A percentile compares a stretch with the other conserved stretches of the same genome.
Evolutionary conservation across 306 rosid genomes (phyloP).

Genomic region (Nissolia schottii): DNA sequence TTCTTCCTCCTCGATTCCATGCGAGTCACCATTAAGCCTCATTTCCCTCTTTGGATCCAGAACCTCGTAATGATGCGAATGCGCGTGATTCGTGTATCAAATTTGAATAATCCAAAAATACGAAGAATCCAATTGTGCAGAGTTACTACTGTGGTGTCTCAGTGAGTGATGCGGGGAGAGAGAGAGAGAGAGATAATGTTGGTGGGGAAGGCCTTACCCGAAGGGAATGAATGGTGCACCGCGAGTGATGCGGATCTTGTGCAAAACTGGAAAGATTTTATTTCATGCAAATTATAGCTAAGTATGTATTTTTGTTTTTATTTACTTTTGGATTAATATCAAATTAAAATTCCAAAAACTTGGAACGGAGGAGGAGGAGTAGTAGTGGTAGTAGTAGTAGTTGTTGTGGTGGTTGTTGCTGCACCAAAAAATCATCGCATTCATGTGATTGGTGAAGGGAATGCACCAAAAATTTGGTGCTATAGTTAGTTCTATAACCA

Average conservation of each 20-base stretch:
- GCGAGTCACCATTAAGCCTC: constrained; percentile 25
- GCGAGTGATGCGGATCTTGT: background rate
- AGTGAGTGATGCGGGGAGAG: too few relatives aligned
- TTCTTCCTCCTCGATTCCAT: constrained; percentile 1
- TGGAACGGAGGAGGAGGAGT: too few relatives aligned
- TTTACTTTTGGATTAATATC: background rate
- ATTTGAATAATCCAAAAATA: too few relatives aligned
- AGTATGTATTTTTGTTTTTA: background rate
- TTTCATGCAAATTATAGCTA: background rate
- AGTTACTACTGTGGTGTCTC: too few relatives aligned
- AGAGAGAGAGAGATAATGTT: background rate
- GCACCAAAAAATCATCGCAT: too few relatives aligned
- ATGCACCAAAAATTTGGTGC: too few relatives aligned
- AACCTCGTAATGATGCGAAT: background rate
- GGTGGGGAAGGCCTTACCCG: background rate
- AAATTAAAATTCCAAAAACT: too few relatives aligned
- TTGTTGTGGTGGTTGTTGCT: too few relatives aligned
- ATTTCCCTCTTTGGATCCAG: constrained; percentile 20
- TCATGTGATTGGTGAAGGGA: too few relatives aligned
- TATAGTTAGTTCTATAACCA: too few relatives aligned
- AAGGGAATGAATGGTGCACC: background rate
- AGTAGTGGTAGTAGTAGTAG: too few relatives aligned
- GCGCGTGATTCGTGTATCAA: too few relatives aligned
- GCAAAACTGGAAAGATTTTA: background rate
- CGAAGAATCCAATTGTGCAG: background rate